A percentile compares a stretch with the other conserved stretches of the same genome.
These are phyloP conservation scores for Phytophthora rubi DNA, from an alignment of 352 stramenopile species.

Conservation along the genomic window DNA sequence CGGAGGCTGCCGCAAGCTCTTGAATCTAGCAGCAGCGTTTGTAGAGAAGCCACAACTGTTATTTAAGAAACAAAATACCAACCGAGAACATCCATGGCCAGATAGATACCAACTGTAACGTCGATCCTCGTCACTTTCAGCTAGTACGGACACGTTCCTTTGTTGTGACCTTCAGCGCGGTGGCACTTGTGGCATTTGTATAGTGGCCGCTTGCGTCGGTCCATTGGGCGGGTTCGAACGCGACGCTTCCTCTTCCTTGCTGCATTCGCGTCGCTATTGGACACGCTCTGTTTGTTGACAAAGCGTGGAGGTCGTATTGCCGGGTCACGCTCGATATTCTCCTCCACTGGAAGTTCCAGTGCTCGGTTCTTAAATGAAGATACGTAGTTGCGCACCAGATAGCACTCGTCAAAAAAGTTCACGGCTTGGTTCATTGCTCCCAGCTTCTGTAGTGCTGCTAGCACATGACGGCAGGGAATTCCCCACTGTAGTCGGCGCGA, in stretches of 20 bases:
- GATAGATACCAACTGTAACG: background rate
- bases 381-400: conserved; percentile 51
- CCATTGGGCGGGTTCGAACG: conserved; percentile 34
- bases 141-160: conserved; percentile 54
- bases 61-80: conserved; percentile 21
- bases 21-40: conserved; percentile 10
- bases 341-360: conserved; percentile 53
- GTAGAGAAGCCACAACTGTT: conserved; percentile 6
- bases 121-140: background rate
- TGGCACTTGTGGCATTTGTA: conserved; percentile 63
- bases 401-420: conserved; percentile 62
- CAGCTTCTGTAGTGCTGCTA: conserved; percentile 50
- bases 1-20: background rate
- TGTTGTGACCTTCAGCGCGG: conserved; percentile 62
- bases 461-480: conserved; percentile 51
- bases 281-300: conserved; percentile 21
- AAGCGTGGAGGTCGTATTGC: conserved; percentile 40
- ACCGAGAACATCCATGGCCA: conserved; percentile 1
- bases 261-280: conserved; percentile 5
- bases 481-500: conserved; percentile 46
- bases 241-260: conserved; percentile 41
- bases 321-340: conserved; percentile 36
- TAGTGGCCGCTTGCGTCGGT: conserved; percentile 50
- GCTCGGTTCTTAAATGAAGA: conserved; percentile 46
- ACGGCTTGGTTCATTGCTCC: conserved; percentile 35